Evolutionary conservation across 1,284 basidiomycete genomes (phyloP), one percentile per base, ranked within the genome.

Genomic region (Boletus mariae): DNA sequence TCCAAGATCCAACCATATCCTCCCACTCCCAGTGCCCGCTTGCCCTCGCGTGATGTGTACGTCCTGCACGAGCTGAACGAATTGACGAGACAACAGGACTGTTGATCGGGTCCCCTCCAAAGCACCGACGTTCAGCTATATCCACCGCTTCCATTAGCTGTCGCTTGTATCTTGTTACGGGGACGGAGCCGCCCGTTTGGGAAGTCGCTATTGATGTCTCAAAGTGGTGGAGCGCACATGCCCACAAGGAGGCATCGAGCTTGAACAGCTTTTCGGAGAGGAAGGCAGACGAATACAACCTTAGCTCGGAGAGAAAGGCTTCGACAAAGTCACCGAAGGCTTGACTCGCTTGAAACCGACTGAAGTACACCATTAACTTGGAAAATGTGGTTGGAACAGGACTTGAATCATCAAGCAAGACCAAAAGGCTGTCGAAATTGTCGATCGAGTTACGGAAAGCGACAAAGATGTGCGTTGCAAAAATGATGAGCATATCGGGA

Each of bases 161-260:
- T 37, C 61, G 61, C 34, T 74, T 70, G 56, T 75, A 72, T 23
- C 55, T 55, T 51, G 68, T 66, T 26, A 75, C 59, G 45, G 68
- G 60, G 2, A 53, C 43, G 26, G 59, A 58, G 35, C 29, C 37
- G 47, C 54, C 50, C 49, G 61, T 54, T 52, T 60, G 53, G 40
- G 54, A 45, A 50, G 40, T 48, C 57, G 56, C 43, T 49, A 54
- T 37, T 47, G 56, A 61, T 58, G 56, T 65, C 55, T 84, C 80
- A 47, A 82, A 70, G 56, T 76, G 69, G 37, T 68, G 70, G 17
- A 84, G 75, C 3, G 75, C 73, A 55, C 75, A 78, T 11, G 73
- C 73, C 75, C 77, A 83, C n/a, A 83, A 62, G 2, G 78, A 77
- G 13, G 78, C 79, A 50, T 82, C 79, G 32, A 80, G 71, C 10